Conservation (phyloP, 352 stramenopile species). For the Globisporangium polare region DNA sequence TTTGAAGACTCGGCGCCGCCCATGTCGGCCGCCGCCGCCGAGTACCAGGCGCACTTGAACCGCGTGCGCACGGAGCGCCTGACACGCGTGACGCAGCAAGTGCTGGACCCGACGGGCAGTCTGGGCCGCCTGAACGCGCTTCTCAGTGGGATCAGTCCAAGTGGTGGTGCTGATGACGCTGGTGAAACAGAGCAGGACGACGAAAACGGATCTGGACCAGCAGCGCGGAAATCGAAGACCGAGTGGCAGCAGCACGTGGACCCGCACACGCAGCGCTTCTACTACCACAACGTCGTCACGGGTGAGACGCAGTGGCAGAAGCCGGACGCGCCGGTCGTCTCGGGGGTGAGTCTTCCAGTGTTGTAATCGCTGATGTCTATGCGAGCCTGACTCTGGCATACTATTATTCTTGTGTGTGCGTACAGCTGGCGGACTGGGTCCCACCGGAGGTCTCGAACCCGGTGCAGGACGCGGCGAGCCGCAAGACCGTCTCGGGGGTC, state of each 20-base stretch:
- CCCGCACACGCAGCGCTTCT: slow-evolving; percentile 70
- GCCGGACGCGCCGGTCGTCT: slow-evolving; percentile 60
- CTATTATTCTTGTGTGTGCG: background rate
- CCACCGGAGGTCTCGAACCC: slow-evolving; percentile 42
- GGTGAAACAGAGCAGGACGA: slow-evolving; percentile 2
- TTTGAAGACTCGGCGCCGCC: slow-evolving; percentile 33
- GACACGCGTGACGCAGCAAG: slow-evolving; percentile 51
- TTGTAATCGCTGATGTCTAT: background rate
- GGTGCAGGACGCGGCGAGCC: slow-evolving; percentile 10
- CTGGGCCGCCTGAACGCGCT: slow-evolving; percentile 70
- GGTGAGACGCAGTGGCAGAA: slow-evolving; percentile 78
- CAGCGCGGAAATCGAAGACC: slow-evolving; percentile 18
- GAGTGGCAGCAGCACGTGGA: slow-evolving; percentile 88
- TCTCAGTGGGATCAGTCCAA: slow-evolving; percentile 50
- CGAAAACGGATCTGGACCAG: background rate
- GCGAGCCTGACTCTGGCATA: background rate
- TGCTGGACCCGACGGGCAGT: slow-evolving; percentile 64
- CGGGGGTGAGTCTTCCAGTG: slow-evolving; percentile 44
- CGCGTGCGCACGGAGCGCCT: slow-evolving; percentile 45
- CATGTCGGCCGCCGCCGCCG: slow-evolving; percentile 16
- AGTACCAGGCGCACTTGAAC: slow-evolving; percentile 75
- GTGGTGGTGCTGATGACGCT: slow-evolving; percentile 5
- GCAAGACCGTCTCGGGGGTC: slow-evolving; percentile 49
- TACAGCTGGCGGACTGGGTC: slow-evolving; percentile 80
- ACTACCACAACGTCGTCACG: slow-evolving; percentile 82